Evolutionary conservation across 371 early-diverging fungal species (phyloP), one percentile per base, ranked within the genome.

Genomic region (Syncephalastrum racemosum): DNA sequence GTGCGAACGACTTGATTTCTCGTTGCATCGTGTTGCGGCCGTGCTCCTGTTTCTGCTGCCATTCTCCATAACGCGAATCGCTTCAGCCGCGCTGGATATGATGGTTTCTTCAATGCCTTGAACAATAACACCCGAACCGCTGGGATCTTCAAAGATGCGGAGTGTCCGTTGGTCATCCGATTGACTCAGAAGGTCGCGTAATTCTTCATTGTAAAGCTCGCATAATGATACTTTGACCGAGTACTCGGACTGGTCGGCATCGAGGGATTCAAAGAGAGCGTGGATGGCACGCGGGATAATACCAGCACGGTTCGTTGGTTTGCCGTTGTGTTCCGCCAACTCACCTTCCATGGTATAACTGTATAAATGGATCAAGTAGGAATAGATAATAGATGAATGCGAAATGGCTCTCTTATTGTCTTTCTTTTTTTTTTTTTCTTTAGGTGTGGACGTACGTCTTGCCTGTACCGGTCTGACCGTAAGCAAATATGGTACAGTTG

Each of bases 171-270:
- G 70, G 46, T 83, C 79, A 22, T 70, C 64, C 6, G 66, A 62
- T 2, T 73, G 71, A 14, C 56, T 25, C 19, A 99, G 70, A 20
- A 99, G 77, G 73, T 99, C 99, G 24, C 88, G 84, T 50, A 99
- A 79, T 41, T 98, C 95, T 68, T 99, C 99, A 64, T 99, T 99
- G 80, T 99, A 99, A 22, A 99, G 84, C 73, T 99, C 99, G 31
- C 98, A 77, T 56, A 91, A 90, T 39, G 95, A 95, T 7, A 95
- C 83, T 23, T 84, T 83, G 5, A 92, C 93, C 3, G 89, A 80
- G 58, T 81, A 90, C 53, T 94, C 91, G 0, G 85, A 70, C 0
- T 68, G 63, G 45, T 77, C 68, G 16, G 58, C 55, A 20, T 85
- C 81, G 19, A 92, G 72, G 4, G 82, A 81, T 14, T 85, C 77